phyloP scores from a whole-genome alignment of 2,329 filamentous ascomycete genomes.

The Alternaria metachromatica region DNA sequence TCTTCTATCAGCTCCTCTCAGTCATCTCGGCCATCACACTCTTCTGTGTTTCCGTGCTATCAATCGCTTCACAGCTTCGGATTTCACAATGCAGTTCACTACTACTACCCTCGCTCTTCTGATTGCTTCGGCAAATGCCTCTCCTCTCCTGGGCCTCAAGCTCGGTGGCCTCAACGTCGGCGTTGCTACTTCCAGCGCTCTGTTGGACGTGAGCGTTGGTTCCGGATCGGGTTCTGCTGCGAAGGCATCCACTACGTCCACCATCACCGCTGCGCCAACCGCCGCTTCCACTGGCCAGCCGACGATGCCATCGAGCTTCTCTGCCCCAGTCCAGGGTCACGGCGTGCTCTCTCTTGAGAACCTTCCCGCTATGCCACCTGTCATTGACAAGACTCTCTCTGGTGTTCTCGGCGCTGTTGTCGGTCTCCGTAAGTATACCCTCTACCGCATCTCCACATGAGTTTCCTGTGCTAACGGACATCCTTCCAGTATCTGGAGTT shows the following conservation, averaged over 20 bases:
- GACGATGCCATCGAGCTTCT: slow-evolving; percentile 3
- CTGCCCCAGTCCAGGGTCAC: slow-evolving; percentile 3
- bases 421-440: slow-evolving; percentile 1
- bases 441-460: background rate
- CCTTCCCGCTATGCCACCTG: slow-evolving; percentile 8
- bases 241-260: background rate
- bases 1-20: background rate
- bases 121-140: background rate
- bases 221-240: background rate
- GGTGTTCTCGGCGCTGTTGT: background rate
- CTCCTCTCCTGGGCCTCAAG: slow-evolving; percentile 4
- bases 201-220: background rate
- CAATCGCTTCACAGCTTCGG: background rate
- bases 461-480: background rate
- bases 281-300: background rate
- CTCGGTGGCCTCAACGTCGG: background rate
- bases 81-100: slow-evolving; percentile 5
- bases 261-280: background rate
- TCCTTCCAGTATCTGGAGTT: background rate
- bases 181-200: slow-evolving; percentile 2
- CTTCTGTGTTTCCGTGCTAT: background rate
- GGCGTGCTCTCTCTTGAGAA: slow-evolving; percentile 4
- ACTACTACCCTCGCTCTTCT: slow-evolving; percentile 2
- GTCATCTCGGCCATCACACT: background rate
- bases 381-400: slow-evolving; percentile 4